Evolutionary conservation across 2,329 filamentous ascomycete species (phyloP), one percentile per base, ranked within the genome.

Genomic region (Aspergillus sp.): DNA sequence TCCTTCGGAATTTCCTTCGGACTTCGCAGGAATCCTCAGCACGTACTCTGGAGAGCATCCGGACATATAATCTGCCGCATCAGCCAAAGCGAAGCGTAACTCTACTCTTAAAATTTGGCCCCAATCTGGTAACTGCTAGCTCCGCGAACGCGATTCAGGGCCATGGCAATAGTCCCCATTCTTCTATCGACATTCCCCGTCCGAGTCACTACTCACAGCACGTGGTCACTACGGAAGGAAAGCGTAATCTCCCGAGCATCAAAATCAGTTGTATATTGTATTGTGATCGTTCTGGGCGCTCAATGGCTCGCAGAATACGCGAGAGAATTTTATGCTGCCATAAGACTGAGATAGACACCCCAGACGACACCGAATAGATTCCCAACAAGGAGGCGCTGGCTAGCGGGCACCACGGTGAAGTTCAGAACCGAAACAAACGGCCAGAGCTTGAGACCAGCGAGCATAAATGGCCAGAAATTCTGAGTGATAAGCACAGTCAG

Each of bases 361-460:
- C 74, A 77, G 45, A 73, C 61, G 37, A 76, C 66, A 12, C 74
- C 74, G 53, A 76, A 72, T 14, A 73, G 44, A 48, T 66, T 71
- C 3, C 68, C 68, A 27, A 76, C 69, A 21, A 77, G 62, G 51
- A 76, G 53, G 31, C 75, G 61, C 52, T 69, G 66, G 17, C 73
- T 64, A 3, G 69, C 65, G 6, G 75, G 75, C 8, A 77, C 66
- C 8, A 76, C 64, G 0, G 72, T 72, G 59, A 76, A 77, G 59
- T 71, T 73, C 35, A 76, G 56, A 17, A 76, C 53, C 17, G 75
- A 75, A 9, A 76, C 73, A 51, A 76, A 57, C 2, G 74, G 74
- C 75, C 75, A 77, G 14, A 77, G 57, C 55, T 76, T 76, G 62
- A 76, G 69, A 3, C 73, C 71, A 6, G 69, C 73, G n/a, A 68